A percentile compares a stretch with the other conserved stretches of the same genome.
Evolutionary conservation across 148 eudicot species (phyloP).

Genomic region (Limonium bicolor): DNA sequence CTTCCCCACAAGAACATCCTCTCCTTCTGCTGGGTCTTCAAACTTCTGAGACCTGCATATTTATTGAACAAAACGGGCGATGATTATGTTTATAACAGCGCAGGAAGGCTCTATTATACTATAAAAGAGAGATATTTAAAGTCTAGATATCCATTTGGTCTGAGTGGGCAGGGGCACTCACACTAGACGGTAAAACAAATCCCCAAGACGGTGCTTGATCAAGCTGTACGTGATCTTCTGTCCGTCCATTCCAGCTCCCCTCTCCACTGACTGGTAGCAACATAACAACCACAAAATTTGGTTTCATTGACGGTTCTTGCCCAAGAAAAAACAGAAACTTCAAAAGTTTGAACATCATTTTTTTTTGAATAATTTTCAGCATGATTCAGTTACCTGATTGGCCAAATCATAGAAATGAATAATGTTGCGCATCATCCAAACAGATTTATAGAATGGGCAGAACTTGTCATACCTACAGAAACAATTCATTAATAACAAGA

Average conservation of each 20-base stretch:
- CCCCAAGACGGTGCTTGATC: constrained; percentile 79
- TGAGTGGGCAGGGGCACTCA: too few relatives aligned
- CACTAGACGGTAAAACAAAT: constrained; percentile 84
- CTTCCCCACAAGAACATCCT: constrained; percentile 53
- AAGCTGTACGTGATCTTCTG: constrained; percentile 68
- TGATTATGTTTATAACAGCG: too few relatives aligned
- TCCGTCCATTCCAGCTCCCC: constrained; percentile 92
- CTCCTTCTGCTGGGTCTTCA: constrained; percentile 94
- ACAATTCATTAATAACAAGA: constrained; percentile 1
- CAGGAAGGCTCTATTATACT: too few relatives aligned
- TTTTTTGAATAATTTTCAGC: neutral
- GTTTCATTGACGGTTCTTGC: too few relatives aligned
- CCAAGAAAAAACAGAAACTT: neutral
- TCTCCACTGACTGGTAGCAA: constrained; percentile 62
- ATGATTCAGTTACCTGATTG: constrained; percentile 50
- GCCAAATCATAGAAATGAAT: constrained; percentile 96
- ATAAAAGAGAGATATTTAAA: too few relatives aligned
- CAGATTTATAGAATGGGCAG: constrained; percentile 97
- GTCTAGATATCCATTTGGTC: too few relatives aligned
- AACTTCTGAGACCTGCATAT: constrained; percentile 76
- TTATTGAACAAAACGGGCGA: too few relatives aligned
- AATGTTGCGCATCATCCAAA: constrained; percentile 99
- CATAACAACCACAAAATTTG: too few relatives aligned
- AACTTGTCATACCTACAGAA: constrained; percentile 79
- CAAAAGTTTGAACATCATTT: neutral